Base-by-base conservation (phyloP, 1,139 yeast genomes). In the Kazachstania sp. region DNA sequence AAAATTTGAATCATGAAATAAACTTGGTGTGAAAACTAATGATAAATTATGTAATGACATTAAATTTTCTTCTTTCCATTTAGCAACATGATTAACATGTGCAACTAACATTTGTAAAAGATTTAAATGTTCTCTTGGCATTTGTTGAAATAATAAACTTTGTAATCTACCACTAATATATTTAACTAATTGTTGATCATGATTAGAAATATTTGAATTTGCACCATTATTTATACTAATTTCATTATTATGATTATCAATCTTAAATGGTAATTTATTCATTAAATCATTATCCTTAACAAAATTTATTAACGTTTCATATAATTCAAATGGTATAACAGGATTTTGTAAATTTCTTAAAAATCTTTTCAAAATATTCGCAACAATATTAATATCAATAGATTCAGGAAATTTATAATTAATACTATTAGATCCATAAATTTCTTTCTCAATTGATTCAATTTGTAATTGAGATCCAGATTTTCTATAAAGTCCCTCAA, bases 1-100 rank as follows among this genome's bases (percentile, higher is more conserved):
- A 4, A 95, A 95, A 30, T 81, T 75, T 49, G 74, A 70, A 57
- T 88, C 96, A 50, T 96, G 73, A 0, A 88, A 83, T 45, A 92
- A 70, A 4, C 97, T 87, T 1, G 98, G 98, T 0, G 97, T 95
- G 72, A 92, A 92, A 15, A 92, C 97, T 42, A 94, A 92, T 1
- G 96, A 83, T 50, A 92, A 68, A 59, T 94, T 88, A 64, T 81
- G 81, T 55, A 78, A 71, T 37, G 78, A 86, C 99, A 92, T 92
- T 64, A 86, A 72, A 60, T 84, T 86, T 38, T 69, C 64, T 15
- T 66, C 63, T 41, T 75, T 70, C 61, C 71, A 69, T n/a, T 70
- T 64, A 45, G 75, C 74, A 29, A 86, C 78, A 50, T 75, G 68
- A 43, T 75, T 71, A 55, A 92, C 71, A 69, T 92, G 98, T 46